These are phyloP conservation scores for Pythium insidiosum DNA, from an alignment of 352 stramenopile genomes.

Conservation along the genomic window DNA sequence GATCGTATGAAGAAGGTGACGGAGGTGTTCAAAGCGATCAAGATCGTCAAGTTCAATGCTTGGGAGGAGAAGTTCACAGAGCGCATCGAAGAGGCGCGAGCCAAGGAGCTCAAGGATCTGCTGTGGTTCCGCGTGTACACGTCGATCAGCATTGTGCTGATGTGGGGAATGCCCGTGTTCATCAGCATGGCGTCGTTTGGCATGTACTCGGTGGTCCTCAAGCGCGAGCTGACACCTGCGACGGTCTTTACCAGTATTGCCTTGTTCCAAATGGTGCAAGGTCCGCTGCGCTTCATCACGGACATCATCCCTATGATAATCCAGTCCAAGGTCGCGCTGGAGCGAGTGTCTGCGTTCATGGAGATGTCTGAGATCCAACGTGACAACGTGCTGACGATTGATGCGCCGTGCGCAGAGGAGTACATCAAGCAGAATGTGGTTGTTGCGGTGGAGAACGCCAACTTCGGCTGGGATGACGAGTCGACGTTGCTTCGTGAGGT, in stretches of 20 bases:
- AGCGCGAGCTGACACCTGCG: constrained; percentile 21
- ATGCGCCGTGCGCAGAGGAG: constrained; percentile 1
- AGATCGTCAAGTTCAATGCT: constrained; percentile 91
- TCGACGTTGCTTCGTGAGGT: constrained; percentile 32
- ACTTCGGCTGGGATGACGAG: constrained; percentile 20
- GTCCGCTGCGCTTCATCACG: constrained; percentile 25
- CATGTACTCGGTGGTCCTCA: constrained; percentile 26
- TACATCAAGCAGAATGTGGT: constrained; percentile 15
- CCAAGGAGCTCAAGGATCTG: constrained; percentile 26
- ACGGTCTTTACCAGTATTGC: constrained; percentile 47
- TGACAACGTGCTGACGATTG: constrained; percentile 4
- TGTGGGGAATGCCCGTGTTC: constrained; percentile 40
- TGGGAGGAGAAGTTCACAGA: constrained; percentile 82
- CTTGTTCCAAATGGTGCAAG: constrained; percentile 36
- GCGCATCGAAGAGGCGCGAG: constrained; percentile 28
- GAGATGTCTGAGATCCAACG: constrained; percentile 27
- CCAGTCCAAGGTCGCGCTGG: constrained; percentile 23
- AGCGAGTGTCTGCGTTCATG: constrained; percentile 23
- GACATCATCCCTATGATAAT: constrained; percentile 23
- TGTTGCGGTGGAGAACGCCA: constrained; percentile 19
- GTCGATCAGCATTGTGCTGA: constrained; percentile 25
- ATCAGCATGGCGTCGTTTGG: constrained; percentile 39
- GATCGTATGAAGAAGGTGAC: constrained; percentile 46
- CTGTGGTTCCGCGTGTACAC: constrained; percentile 17
- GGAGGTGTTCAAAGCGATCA: constrained; percentile 65